Conservation (phyloP, 192 early-diverging fungal species). For the Phlyctochytrium planicorne region DNA sequence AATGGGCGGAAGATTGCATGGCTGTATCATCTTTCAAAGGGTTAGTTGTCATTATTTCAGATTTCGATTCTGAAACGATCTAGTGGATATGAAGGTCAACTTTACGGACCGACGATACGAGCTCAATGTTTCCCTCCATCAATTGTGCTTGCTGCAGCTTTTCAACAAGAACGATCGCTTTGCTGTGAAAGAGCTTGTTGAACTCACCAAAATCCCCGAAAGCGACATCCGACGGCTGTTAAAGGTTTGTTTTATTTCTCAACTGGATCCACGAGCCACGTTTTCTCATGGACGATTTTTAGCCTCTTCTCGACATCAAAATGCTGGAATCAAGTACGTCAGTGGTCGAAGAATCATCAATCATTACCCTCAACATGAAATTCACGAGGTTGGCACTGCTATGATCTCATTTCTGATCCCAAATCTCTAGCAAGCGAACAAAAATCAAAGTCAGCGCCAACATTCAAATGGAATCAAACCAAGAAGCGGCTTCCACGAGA, state of each 20-base stretch:
- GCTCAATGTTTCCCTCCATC: slow-evolving; percentile 68
- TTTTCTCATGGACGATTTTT: too few relatives aligned
- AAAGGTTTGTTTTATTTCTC: slow-evolving; percentile 41
- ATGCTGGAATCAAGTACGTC: slow-evolving; percentile 39
- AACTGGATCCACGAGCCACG: slow-evolving; percentile 5
- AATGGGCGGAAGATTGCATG: slow-evolving; percentile 77
- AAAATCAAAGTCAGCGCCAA: slow-evolving; percentile 73
- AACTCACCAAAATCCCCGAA: slow-evolving; percentile 51
- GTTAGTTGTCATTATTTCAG: too few relatives aligned
- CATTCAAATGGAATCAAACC: slow-evolving; percentile 56
- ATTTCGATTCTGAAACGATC: not conserved
- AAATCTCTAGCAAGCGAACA: slow-evolving; percentile 64
- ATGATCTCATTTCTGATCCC: slow-evolving; percentile 26
- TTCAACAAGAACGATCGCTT: slow-evolving; percentile 56
- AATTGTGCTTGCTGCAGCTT: slow-evolving; percentile 64
- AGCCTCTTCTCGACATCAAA: slow-evolving; percentile 58
- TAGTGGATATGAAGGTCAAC: slow-evolving; percentile 60
- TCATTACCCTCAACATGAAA: slow-evolving; percentile 44
- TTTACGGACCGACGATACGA: slow-evolving; percentile 77
- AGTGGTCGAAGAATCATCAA: too few relatives aligned
- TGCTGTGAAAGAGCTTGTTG: slow-evolving; percentile 56
- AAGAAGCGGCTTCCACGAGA: slow-evolving; percentile 58
- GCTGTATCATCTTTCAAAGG: slow-evolving; percentile 78
- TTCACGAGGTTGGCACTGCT: slow-evolving; percentile 55
- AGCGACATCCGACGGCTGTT: slow-evolving; percentile 58